Evolutionary conservation across 2,329 filamentous ascomycete species (phyloP), one percentile per base, ranked within the genome.

Genomic region (Neofusicoccum cordaticola): DNA sequence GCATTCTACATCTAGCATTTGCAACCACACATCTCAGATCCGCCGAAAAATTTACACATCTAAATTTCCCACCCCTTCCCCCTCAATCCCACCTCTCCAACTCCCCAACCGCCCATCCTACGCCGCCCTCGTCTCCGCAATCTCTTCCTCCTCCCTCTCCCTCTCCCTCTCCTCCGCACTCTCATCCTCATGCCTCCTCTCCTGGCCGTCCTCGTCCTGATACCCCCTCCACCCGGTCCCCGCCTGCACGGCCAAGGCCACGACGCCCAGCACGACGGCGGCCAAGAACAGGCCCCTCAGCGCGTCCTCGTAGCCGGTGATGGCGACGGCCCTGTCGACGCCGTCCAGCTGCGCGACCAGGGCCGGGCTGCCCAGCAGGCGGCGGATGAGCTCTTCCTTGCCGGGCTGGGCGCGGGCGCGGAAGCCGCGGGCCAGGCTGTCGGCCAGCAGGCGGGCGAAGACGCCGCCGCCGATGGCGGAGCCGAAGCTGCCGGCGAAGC

Each of bases 401-500:
- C 73, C 68, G 66, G 78, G 66, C 65, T 80, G 47, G 66, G 75
- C 79, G 6, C 75, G 76, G 4, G 82, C 72, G 4, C 75, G 73
- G 68, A 92, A 92, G 0, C 86, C 85, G 0, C 76, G 70, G n/a
- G 82, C 79, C 1, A 94, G 79, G 0, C 81, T 79, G 2, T 70
- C 76, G 51, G 83, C 80, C 37, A 94, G 76, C 1, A 86, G 80
- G 4, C 90, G 84, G 45, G 84, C 82, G 72, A 93, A 94, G 62
- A 91, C 81, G 0, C 92, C 92, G 2, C 92, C 91, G 2, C 91
- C 90, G 53, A 94, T 89, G 0, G 91, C 87, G 1, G 89, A 90
- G 2, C 92, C 91, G 70, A 96, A 95, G 60, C 87, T 90, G 13
- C 91, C 91, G 0, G 90, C 90, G 68, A 95, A 93, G 4, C 90